phyloP scores from a whole-genome alignment of 1,284 basidiomycete genomes.

The Farysia itapuensis region DNA sequence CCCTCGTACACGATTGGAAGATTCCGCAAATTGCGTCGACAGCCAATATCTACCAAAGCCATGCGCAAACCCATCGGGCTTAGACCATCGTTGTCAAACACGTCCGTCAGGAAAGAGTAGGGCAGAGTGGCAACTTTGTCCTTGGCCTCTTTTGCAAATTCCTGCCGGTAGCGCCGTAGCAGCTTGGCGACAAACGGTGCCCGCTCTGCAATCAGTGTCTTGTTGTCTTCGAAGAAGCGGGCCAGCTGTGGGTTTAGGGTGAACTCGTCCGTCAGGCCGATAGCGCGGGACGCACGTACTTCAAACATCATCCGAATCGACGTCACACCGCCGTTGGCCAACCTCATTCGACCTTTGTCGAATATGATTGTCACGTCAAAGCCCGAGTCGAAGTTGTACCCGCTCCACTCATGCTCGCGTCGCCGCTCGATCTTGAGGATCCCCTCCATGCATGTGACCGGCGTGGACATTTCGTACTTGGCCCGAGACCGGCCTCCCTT shows the following conservation, averaged over 20 bases:
- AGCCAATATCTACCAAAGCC: constrained; percentile 64
- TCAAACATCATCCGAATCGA: constrained; percentile 62
- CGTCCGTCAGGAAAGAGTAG: constrained; percentile 70
- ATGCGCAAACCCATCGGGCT: constrained; percentile 60
- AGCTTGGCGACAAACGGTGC: constrained; percentile 64
- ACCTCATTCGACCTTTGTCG: constrained; percentile 57
- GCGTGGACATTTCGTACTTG: constrained; percentile 64
- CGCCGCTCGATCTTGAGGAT: constrained; percentile 67
- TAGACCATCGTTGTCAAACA: constrained; percentile 58
- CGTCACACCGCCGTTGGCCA: constrained; percentile 35
- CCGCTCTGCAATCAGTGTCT: constrained; percentile 64
- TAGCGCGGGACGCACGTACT: constrained; percentile 64
- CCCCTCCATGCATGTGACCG: constrained; percentile 64
- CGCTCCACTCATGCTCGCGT: constrained; percentile 67
- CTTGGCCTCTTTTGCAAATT: constrained; percentile 65
- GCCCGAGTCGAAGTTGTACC: constrained; percentile 65
- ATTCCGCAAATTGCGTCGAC: constrained; percentile 66
- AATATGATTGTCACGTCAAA: constrained; percentile 71
- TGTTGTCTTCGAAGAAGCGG: constrained; percentile 70
- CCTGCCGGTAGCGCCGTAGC: constrained; percentile 66
- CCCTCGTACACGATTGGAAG: constrained; percentile 65
- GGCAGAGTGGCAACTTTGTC: constrained; percentile 68
- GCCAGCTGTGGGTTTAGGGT: constrained; percentile 69
- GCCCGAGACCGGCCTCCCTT: constrained; percentile 61
- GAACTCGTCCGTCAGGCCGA: constrained; percentile 72